These are phyloP conservation scores for Sambucus nigra DNA, from an alignment of 129 eudicot genomes.

Conservation along the genomic window DNA sequence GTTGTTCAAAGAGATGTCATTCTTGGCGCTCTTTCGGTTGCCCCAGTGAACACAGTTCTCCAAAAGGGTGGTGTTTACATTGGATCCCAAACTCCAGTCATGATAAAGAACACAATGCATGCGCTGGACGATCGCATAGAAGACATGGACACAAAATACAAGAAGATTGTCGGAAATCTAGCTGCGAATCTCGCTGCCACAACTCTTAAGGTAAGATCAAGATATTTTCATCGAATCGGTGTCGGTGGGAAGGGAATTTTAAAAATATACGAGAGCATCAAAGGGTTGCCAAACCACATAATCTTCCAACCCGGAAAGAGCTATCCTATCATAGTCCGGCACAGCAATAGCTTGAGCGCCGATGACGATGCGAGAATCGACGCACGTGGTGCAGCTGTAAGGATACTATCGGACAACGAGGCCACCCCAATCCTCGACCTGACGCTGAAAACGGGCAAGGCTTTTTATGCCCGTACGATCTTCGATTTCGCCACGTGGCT, in stretches of 20 bases:
- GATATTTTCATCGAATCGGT: conserved; percentile 85
- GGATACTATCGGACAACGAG: conserved; percentile 45
- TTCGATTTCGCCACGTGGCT: conserved; percentile 86
- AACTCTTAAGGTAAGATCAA: conserved; percentile 61
- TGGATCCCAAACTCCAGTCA: conserved; percentile 63
- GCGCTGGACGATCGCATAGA: conserved; percentile 69
- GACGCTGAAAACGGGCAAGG: conserved; percentile 76
- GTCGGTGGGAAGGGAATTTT: conserved; percentile 62
- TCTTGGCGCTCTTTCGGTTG: conserved; percentile 81
- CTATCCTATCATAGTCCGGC: conserved; percentile 62
- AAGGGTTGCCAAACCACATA: conserved; percentile 59
- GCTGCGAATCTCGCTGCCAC: conserved; percentile 86
- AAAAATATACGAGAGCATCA: conserved; percentile 43
- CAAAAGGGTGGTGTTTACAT: conserved; percentile 70
- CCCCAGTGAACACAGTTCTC: conserved; percentile 59
- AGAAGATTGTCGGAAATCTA: conserved; percentile 71
- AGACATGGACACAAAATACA: conserved; percentile 68
- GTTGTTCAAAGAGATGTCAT: conserved; percentile 51
- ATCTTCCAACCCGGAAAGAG: conserved; percentile 56
- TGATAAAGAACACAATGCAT: conserved; percentile 75
- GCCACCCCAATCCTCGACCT: conserved; percentile 56
- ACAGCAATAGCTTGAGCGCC: conserved; percentile 80
- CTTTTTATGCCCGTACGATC: conserved; percentile 74
- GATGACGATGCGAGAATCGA: conserved; percentile 91
- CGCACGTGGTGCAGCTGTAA: conserved; percentile 77